phyloP scores from a whole-genome alignment of 2,329 filamentous ascomycete species.

The Colletotrichum higginsianum region DNA sequence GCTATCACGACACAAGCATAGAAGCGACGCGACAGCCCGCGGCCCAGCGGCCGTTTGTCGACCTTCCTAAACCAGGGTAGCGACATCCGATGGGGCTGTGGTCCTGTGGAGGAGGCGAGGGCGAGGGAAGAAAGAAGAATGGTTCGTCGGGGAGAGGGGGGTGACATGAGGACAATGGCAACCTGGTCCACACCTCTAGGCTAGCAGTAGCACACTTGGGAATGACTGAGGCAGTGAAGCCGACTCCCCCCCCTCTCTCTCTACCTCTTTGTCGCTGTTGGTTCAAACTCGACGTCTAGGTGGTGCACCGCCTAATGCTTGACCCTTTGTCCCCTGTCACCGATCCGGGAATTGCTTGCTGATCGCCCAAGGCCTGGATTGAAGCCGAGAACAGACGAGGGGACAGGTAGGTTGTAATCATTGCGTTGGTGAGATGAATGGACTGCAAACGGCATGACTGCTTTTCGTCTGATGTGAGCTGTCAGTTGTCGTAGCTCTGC shows the following conservation, averaged over 20 bases:
- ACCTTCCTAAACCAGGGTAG: constrained; percentile 43
- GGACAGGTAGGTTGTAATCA: not conserved
- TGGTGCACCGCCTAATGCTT: constrained; percentile 12
- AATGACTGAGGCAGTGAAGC: constrained; percentile 22
- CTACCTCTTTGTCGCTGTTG: not conserved
- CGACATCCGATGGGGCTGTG: constrained; percentile 39
- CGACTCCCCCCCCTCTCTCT: not conserved
- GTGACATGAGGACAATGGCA: constrained; percentile 31
- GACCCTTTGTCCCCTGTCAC: constrained; percentile 28
- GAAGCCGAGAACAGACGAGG: not conserved
- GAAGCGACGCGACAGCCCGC: constrained; percentile 26
- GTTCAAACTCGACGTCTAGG: constrained; percentile 15
- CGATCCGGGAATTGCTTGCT: constrained; percentile 33
- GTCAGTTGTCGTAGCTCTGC: not conserved
- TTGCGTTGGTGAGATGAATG: constrained; percentile 3
- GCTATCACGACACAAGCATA: constrained; percentile 39
- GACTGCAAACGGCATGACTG: constrained; percentile 14
- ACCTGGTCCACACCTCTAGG: constrained; percentile 25
- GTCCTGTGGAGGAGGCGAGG: constrained; percentile 39
- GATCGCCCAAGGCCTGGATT: constrained; percentile 18
- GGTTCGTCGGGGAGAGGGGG: constrained; percentile 33
- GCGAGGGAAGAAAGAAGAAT: constrained; percentile 26
- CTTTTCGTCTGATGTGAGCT: constrained; percentile 24
- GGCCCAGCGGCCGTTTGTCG: constrained; percentile 37
- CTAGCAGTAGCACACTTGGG: not conserved